phyloP scores from a whole-genome alignment of 257 asterid genomes.

The Nemophila menziesii region DNA sequence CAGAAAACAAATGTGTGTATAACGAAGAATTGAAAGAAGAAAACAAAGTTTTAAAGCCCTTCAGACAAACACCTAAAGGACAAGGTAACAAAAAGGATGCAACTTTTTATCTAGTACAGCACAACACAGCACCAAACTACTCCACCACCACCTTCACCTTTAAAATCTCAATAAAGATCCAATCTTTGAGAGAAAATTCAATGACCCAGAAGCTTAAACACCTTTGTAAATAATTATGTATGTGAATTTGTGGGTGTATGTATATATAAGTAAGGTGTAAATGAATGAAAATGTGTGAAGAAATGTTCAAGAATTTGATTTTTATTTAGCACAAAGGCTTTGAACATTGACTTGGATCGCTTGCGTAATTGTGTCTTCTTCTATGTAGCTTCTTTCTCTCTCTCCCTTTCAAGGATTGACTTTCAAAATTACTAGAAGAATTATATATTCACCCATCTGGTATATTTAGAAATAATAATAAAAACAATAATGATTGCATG shows the following conservation, averaged over 20 bases:
- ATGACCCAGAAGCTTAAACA: slow-evolving; percentile 4
- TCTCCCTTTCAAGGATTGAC: slow-evolving; percentile 15
- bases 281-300: slow-evolving; percentile 7
- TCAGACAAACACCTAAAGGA: slow-evolving; percentile 6
- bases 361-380: not conserved
- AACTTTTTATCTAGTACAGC: not conserved
- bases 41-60: not conserved
- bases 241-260: slow-evolving; percentile 2
- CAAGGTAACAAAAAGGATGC: not conserved
- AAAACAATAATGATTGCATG: not conserved
- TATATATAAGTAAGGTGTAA: not conserved
- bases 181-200: slow-evolving; percentile 13
- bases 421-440: slow-evolving; percentile 5
- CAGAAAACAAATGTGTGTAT: slow-evolving; percentile 10
- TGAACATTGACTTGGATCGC: slow-evolving; percentile 75
- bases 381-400: not conserved
- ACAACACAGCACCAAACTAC: not conserved
- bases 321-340: slow-evolving; percentile 37
- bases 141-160: slow-evolving; percentile 3
- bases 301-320: slow-evolving; percentile 31
- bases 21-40: no score
- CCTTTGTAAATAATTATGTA: not conserved
- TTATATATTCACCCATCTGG: slow-evolving; percentile 2
- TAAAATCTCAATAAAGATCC: slow-evolving; percentile 19
- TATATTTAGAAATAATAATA: not conserved